phyloP scores from a whole-genome alignment of 2,329 filamentous ascomycete genomes.

The Phoma herbarum region DNA sequence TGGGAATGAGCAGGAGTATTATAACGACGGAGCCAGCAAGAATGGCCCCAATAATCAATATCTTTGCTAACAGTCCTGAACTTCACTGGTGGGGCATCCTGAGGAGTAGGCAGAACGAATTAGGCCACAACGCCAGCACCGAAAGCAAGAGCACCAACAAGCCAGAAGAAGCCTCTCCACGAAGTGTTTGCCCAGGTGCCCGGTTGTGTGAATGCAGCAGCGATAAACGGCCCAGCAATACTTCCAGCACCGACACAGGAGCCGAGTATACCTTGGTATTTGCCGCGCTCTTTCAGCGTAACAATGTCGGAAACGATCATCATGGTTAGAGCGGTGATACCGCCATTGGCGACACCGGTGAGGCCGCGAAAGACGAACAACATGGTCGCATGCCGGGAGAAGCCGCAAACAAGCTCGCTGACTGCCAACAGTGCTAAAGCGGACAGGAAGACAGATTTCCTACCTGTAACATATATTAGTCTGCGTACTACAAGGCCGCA shows the following conservation, averaged over 20 bases:
- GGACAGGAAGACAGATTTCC: not conserved
- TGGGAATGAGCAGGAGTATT: slow-evolving; percentile 68
- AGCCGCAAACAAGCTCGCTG: not conserved
- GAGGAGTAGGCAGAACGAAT: not conserved
- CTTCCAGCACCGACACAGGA: slow-evolving; percentile 36
- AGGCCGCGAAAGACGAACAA: not conserved
- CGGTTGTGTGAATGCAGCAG: slow-evolving; percentile 29
- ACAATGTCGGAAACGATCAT: slow-evolving; percentile 10
- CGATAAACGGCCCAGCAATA: slow-evolving; percentile 38
- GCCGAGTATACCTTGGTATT: slow-evolving; percentile 49
- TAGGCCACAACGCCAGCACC: not conserved
- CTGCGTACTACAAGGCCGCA: not conserved
- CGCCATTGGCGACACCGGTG: not conserved
- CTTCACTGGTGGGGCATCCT: slow-evolving; percentile 56
- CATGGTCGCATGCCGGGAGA: not conserved
- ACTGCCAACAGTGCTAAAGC: not conserved
- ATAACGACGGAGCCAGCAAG: slow-evolving; percentile 64
- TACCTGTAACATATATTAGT: not conserved
- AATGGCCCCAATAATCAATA: slow-evolving; percentile 67
- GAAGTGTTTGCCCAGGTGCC: not conserved
- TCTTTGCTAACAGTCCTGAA: not conserved
- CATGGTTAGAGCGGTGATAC: not conserved
- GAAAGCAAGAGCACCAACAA: not conserved
- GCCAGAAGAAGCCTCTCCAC: not conserved
- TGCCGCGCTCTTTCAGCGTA: slow-evolving; percentile 48